Evolutionary conservation across 164 flowering plant species (phyloP).

Genomic region (Litsea cubeba): DNA sequence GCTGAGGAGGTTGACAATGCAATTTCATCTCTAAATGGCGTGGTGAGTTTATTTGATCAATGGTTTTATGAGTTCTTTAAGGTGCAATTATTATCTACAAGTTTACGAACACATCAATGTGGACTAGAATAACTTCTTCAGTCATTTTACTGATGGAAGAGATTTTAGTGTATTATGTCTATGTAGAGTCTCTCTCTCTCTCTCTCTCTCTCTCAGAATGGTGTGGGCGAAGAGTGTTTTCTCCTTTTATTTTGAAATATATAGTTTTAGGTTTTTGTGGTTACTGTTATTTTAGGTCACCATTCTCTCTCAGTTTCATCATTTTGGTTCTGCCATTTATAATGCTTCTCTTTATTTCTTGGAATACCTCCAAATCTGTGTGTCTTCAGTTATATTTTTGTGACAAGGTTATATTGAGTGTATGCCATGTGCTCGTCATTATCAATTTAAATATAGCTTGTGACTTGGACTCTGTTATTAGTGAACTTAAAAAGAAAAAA

Average conservation of each 20-base stretch:
- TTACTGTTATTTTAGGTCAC: too few relatives aligned
- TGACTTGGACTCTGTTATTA: too few relatives aligned
- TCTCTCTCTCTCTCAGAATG: neutral
- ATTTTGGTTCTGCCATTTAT: too few relatives aligned
- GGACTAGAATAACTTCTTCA: neutral
- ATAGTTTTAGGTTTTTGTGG: too few relatives aligned
- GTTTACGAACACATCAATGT: neutral
- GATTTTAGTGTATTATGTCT: neutral
- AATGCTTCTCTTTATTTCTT: too few relatives aligned
- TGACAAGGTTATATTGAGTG: too few relatives aligned
- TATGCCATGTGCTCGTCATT: too few relatives aligned
- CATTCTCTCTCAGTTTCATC: too few relatives aligned
- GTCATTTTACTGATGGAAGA: neutral
- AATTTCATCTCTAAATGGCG: constrained; percentile 66
- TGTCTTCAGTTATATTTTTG: too few relatives aligned
- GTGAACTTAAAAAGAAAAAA: too few relatives aligned
- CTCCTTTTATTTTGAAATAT: neutral
- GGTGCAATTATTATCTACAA: neutral
- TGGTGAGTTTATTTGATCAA: constrained; percentile 42
- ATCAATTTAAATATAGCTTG: too few relatives aligned
- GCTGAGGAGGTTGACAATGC: constrained; percentile 72
- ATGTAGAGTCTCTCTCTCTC: neutral
- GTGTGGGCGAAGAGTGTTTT: neutral
- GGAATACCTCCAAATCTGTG: too few relatives aligned
- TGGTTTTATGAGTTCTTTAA: neutral